Evolutionary conservation across 805 yeast species (phyloP).

Genomic region (Candida sakaeoensis): DNA sequence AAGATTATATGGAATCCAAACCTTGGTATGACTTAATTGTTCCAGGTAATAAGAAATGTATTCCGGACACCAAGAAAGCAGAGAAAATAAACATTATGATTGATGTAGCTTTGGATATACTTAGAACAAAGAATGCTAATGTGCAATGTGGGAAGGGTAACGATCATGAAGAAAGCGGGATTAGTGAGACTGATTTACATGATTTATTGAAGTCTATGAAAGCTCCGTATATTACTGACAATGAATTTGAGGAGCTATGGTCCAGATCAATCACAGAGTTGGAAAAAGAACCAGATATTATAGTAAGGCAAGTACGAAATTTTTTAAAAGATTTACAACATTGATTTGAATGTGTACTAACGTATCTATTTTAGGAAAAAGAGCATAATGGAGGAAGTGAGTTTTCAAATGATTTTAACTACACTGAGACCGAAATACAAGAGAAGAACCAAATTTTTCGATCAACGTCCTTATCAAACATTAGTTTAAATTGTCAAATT

Average conservation of each 20-base stretch:
- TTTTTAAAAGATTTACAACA: conserved; percentile 25
- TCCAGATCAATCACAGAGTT: conserved; percentile 55
- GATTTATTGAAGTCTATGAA: conserved; percentile 45
- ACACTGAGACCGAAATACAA: conserved; percentile 29
- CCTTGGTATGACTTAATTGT: conserved; percentile 61
- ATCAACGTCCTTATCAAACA: conserved; percentile 66
- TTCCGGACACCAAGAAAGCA: conserved; percentile 69
- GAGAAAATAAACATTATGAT: conserved; percentile 64
- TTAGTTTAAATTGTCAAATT: conserved; percentile 53
- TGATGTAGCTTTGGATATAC: conserved; percentile 58
- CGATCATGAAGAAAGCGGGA: conserved; percentile 48
- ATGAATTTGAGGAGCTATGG: conserved; percentile 79
- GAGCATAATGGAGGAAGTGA: conserved; percentile 9
- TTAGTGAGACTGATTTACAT: conserved; percentile 47
- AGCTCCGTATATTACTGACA: conserved; percentile 47
- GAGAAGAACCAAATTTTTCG: conserved; percentile 56
- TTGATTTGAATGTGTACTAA: conserved; percentile 20
- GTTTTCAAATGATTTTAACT: conserved; percentile 28
- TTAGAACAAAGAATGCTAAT: conserved; percentile 67
- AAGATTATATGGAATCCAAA: conserved; percentile 51
- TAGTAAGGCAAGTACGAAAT: conserved; percentile 65
- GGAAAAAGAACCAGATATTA: conserved; percentile 63
- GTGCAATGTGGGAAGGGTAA: conserved; percentile 49
- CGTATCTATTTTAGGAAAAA: conserved; percentile 17
- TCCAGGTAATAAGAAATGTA: conserved; percentile 52